Evolutionary conservation across 2,329 filamentous ascomycete species (phyloP).

Genomic region (Coniosporium tulheliwenetii): DNA sequence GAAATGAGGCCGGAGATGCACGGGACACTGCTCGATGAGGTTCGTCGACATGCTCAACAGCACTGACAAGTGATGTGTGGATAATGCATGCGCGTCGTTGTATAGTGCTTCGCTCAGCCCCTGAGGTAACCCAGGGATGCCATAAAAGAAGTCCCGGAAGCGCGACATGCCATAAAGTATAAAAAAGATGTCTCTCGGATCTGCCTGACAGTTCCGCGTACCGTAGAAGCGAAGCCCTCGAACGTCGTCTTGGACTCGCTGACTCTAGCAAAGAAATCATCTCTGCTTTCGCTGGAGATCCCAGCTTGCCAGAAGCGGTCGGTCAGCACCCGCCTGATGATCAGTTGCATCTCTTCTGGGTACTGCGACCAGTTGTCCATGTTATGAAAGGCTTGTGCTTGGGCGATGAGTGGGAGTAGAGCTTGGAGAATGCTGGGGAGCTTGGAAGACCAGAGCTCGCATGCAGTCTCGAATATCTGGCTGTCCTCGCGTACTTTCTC

Average conservation of each 20-base stretch:
- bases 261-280: conserved; percentile 90
- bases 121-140: conserved; percentile 66
- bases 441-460: conserved; percentile 68
- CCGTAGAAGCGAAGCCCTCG: conserved; percentile 86
- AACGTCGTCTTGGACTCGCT: conserved; percentile 76
- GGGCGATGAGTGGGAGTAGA: conserved; percentile 69
- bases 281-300: conserved; percentile 87
- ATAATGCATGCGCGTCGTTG: conserved; percentile 64
- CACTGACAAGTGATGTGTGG: conserved; percentile 88
- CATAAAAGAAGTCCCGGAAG: conserved; percentile 77
- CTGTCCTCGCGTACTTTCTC: conserved; percentile 70
- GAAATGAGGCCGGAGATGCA: conserved; percentile 61
- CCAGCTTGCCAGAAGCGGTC: conserved; percentile 98
- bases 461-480: conserved; percentile 58
- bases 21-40: conserved; percentile 82
- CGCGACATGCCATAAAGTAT: conserved; percentile 88
- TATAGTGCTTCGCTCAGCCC: conserved; percentile 77
- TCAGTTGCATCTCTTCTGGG: conserved; percentile 56
- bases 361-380: conserved; percentile 67
- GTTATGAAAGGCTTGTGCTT: conserved; percentile 86
- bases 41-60: conserved; percentile 77
- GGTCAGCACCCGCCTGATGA: conserved; percentile 72
- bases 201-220: conserved; percentile 74
- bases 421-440: conserved; percentile 75
- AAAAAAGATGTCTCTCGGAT: conserved; percentile 86